phyloP scores from a whole-genome alignment of 2,329 filamentous ascomycete species.

The Aspergillus sp. region DNA sequence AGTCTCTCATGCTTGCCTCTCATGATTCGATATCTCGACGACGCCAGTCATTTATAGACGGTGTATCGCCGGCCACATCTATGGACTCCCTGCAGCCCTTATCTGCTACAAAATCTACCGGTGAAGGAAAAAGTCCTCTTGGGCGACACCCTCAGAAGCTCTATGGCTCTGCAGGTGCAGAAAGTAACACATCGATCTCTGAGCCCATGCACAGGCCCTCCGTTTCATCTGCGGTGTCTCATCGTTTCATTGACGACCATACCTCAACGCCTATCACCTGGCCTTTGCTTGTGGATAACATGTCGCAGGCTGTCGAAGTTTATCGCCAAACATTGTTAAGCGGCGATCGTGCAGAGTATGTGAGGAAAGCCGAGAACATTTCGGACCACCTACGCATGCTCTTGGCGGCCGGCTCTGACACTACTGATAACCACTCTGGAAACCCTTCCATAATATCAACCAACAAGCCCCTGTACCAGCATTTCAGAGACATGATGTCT shows the following conservation, averaged over 20 bases:
- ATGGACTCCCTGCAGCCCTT: constrained; percentile 86
- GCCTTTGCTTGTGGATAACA: constrained; percentile 86
- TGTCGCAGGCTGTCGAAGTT: constrained; percentile 84
- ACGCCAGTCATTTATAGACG: constrained; percentile 67
- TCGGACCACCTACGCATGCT: constrained; percentile 92
- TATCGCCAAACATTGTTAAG: constrained; percentile 88
- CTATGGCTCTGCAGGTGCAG: constrained; percentile 47
- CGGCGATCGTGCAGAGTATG: constrained; percentile 83
- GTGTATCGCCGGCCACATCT: constrained; percentile 80
- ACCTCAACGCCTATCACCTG: constrained; percentile 78
- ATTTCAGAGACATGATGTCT: constrained; percentile 99
- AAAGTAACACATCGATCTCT: constrained; percentile 56
- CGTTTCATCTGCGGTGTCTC: constrained; percentile 59
- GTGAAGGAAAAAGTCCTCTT: constrained; percentile 47
- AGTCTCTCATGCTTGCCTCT: constrained; percentile 68
- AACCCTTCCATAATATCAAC: constrained; percentile 99
- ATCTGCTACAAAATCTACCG: constrained; percentile 57
- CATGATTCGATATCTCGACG: constrained; percentile 65
- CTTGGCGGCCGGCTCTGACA: constrained; percentile 92
- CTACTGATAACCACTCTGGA: constrained; percentile 97
- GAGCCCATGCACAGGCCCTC: constrained; percentile 49
- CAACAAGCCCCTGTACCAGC: constrained; percentile 94
- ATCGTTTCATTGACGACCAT: constrained; percentile 90
- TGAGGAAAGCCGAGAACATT: constrained; percentile 93
- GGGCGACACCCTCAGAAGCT: constrained; percentile 21